phyloP scores from a whole-genome alignment of 1,284 basidiomycete genomes.

The Austroboletus rostrupii region DNA sequence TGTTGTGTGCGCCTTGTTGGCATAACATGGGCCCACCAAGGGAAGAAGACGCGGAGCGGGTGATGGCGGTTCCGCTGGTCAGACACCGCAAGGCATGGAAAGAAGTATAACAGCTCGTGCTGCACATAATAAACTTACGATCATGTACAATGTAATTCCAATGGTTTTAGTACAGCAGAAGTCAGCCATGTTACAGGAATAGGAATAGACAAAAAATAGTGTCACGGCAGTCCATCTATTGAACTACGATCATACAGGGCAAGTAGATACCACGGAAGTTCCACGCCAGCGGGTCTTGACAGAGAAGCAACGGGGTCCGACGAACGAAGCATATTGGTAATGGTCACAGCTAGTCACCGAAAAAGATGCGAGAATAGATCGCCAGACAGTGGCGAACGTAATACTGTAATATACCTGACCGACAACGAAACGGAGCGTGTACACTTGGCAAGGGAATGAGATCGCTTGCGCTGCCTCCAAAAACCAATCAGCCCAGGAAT shows the following conservation, averaged over 20 bases:
- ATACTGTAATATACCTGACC: background rate
- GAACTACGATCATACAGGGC: constrained; percentile 27
- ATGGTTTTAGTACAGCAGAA: constrained; percentile 3
- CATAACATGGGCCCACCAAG: constrained; percentile 53
- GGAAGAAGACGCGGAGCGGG: constrained; percentile 34
- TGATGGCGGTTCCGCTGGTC: constrained; percentile 52
- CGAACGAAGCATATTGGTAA: constrained; percentile 7
- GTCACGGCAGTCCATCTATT: constrained; percentile 25
- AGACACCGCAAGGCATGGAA: constrained; percentile 34
- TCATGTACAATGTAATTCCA: too few relatives aligned
- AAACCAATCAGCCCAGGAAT: constrained; percentile 25
- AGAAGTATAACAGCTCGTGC: background rate
- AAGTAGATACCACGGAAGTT: constrained; percentile 17
- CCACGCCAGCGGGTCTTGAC: constrained; percentile 10
- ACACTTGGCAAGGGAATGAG: constrained; percentile 9
- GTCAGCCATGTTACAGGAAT: constrained; percentile 9
- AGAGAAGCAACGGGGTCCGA: constrained; percentile 5
- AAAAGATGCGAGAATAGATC: background rate
- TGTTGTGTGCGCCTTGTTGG: constrained; percentile 73
- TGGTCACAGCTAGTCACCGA: constrained; percentile 2
- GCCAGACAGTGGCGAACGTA: constrained; percentile 1
- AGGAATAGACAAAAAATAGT: constrained; percentile 1
- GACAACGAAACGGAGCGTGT: constrained; percentile 2
- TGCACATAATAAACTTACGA: background rate
- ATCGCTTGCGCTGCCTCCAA: constrained; percentile 1